A percentile compares a stretch with the other conserved stretches of the same genome.
Evolutionary conservation across 805 yeast genomes (phyloP).

Genomic region (Kazachstania viticola): DNA sequence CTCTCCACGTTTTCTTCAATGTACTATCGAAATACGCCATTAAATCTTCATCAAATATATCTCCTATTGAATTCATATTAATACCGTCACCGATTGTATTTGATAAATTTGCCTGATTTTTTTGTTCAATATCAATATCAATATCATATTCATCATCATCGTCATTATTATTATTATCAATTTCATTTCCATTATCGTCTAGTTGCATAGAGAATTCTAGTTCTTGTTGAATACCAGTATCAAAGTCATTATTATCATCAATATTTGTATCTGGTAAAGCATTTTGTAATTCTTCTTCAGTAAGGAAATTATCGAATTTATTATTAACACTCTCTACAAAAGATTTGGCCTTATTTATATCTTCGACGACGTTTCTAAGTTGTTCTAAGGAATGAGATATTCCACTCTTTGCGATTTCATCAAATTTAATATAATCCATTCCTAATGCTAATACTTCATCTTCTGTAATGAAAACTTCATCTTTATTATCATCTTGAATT

Average conservation of each 20-base stretch:
- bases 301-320: constrained; percentile 17
- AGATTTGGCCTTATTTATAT: constrained; percentile 40
- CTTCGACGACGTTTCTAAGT: constrained; percentile 46
- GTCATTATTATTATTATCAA: constrained; percentile 3
- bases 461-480: constrained; percentile 9
- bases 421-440: constrained; percentile 23
- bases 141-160: no score
- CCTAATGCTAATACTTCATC: constrained; percentile 27
- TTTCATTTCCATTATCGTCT: constrained; percentile 11
- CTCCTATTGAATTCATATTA: constrained; percentile 5
- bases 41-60: constrained; percentile 45
- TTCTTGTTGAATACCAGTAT: constrained; percentile 10
- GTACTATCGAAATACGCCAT: constrained; percentile 75
- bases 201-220: constrained; percentile 15
- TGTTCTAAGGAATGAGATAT: constrained; percentile 67
- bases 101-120: no score
- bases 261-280: constrained; percentile 23
- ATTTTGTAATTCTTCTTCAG: constrained; percentile 22
- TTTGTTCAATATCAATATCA: no score
- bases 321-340: constrained; percentile 33
- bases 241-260: constrained; percentile 6
- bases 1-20: constrained; percentile 69
- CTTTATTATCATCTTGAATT: constrained; percentile 1
- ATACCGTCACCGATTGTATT: constrained; percentile 2
- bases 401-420: constrained; percentile 23